Percentiles rank a stretch among this genome's conserved stretches.
Evolutionary conservation across 2,329 filamentous ascomycete genomes (phyloP).

Genomic region (Colletotrichum orchidophilum): DNA sequence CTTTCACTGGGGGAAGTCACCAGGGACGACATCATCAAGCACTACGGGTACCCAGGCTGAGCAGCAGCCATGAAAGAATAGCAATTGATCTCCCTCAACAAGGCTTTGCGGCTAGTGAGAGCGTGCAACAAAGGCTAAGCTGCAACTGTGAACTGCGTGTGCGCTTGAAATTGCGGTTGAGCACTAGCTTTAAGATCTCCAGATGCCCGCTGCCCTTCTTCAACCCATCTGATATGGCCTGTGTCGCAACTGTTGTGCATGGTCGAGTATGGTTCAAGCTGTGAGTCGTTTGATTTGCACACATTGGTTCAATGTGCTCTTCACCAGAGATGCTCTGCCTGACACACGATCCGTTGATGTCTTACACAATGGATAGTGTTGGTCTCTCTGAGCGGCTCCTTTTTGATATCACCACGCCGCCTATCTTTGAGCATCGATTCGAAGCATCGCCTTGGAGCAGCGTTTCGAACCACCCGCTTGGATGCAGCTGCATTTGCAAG

Average conservation of each 20-base stretch:
- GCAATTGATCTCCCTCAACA: not conserved
- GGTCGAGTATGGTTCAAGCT: too few relatives aligned
- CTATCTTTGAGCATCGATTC: not conserved
- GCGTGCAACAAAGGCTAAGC: slow-evolving; percentile 5
- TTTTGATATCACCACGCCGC: not conserved
- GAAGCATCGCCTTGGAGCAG: not conserved
- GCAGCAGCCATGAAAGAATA: slow-evolving; percentile 3
- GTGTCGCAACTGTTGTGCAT: not conserved
- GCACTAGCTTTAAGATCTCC: not conserved
- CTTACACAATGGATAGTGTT: not conserved
- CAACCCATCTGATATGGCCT: not conserved
- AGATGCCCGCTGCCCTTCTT: not conserved
- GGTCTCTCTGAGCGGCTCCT: not conserved
- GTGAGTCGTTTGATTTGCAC: not conserved
- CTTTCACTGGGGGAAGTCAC: slow-evolving; percentile 10
- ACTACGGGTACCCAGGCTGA: not conserved
- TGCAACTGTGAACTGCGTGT: not conserved
- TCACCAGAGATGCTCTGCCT: not conserved
- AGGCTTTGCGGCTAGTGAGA: slow-evolving; percentile 10
- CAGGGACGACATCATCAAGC: not conserved
- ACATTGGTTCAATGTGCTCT: not conserved
- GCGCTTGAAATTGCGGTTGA: not conserved
- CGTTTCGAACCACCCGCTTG: not conserved
- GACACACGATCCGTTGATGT: not conserved
- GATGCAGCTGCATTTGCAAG: not conserved